phyloP scores from a whole-genome alignment of 208 protist genomes.

The Trypanosoma boissoni region DNA sequence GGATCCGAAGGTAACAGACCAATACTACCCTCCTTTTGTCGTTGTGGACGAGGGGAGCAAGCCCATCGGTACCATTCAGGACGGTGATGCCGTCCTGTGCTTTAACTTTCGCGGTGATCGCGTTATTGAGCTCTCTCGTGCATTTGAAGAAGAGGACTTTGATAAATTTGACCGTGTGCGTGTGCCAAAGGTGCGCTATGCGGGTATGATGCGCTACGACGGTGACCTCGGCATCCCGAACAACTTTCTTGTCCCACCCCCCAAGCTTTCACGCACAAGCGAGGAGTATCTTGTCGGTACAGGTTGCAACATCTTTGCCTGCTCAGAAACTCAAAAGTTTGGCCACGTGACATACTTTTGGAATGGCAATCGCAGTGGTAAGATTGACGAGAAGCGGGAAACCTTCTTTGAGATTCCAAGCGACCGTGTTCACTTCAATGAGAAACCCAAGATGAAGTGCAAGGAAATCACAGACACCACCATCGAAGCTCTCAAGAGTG shows the following conservation, averaged over 20 bases:
- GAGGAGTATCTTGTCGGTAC: conserved; percentile 88
- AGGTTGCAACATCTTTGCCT: conserved; percentile 88
- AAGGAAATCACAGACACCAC: conserved; percentile 89
- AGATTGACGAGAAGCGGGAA: conserved; percentile 86
- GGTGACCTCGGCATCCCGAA: conserved; percentile 93
- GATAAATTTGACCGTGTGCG: conserved; percentile 90
- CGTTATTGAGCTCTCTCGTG: conserved; percentile 93
- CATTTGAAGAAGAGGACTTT: conserved; percentile 93
- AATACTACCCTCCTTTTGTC: conserved; percentile 94
- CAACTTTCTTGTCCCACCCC: conserved; percentile 92
- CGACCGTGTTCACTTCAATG: conserved; percentile 91
- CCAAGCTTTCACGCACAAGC: conserved; percentile 81
- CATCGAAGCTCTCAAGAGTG: conserved; percentile 88
- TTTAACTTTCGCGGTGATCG: conserved; percentile 96
- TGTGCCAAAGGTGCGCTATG: conserved; percentile 89
- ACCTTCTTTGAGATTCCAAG: conserved; percentile 90
- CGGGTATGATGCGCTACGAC: conserved; percentile 96
- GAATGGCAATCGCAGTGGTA: conserved; percentile 95
- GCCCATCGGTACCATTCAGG: conserved; percentile 88
- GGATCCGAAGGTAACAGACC: conserved; percentile 83
- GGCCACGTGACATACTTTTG: conserved; percentile 97
- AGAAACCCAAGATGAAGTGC: conserved; percentile 94
- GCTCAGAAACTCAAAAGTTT: conserved; percentile 97
- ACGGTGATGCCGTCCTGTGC: conserved; percentile 93
- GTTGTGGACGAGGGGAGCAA: conserved; percentile 63